Evolutionary conservation across 2,329 filamentous ascomycete species (phyloP), one percentile per base, ranked within the genome.

Genomic region (Exophiala spinifera): DNA sequence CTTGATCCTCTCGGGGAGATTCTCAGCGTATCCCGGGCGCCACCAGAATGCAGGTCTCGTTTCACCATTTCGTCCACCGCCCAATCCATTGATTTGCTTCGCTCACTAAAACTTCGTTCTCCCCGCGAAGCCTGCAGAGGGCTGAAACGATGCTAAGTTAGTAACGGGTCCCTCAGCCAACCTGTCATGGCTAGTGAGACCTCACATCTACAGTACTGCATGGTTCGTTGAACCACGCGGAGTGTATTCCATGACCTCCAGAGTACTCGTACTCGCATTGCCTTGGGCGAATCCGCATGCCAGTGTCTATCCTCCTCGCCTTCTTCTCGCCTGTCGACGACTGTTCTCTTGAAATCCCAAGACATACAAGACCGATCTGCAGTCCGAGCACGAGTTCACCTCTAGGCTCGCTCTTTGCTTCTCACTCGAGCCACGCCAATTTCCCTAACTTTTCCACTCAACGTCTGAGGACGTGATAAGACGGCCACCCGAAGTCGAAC

Each of bases 11-110:
- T 31, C 36, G 40, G 47, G 51, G 46, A 46, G 19, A 50, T 57
- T 34, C 19, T 34, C 28, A 46, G 43, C 55, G 50, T 57, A 57
- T 57, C 51, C 43, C 45, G 21, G 37, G 21, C 44, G 50, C 48
- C 37, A 49, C 51, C 10, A 15, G 40, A 48, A 49, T 54, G 55
- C 55, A 54, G 10, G 45, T 17, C 20, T 49, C 13, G 55, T 57
- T 57, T 57, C 55, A 57, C 51, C 50, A 54, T 51, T 25, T 37
- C 25, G 17, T 20, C 17, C 51, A 19, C 36, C 34, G 33, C 19
- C 51, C 55, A 54, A 57, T 53, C 55, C 51, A 39, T 34, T 40
- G 43, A 15, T 39, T 19, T n/a, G n/a, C 17, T 19, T 19, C 36
- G 15, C 36, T 39, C 36, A 39, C 36, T 15, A 39, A 39, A 39